Conservation (phyloP, 1,139 yeast genomes). For the Wickerhamomyces sp. region DNA sequence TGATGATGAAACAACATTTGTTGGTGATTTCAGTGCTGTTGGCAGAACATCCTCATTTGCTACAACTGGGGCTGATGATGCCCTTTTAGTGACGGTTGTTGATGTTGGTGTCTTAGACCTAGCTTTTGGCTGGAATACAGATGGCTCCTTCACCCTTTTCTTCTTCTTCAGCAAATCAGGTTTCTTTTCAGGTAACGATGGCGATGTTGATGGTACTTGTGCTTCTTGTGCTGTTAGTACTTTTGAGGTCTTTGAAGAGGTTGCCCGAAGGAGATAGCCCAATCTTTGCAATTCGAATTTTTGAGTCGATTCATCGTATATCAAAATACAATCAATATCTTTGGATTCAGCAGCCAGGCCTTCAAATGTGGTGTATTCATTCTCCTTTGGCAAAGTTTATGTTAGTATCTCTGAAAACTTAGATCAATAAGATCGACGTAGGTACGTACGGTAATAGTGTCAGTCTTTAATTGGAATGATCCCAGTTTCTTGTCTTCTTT, state of each 20-base stretch:
- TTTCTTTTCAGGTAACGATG: neutral
- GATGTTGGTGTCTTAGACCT: constrained; percentile 17
- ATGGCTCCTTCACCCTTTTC: constrained; percentile 15
- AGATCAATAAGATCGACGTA: too few relatives aligned
- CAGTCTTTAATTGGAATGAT: constrained; percentile 7
- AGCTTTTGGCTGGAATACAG: constrained; percentile 21
- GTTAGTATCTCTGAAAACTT: too few relatives aligned
- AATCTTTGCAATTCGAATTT: constrained; percentile 14
- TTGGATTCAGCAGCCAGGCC: constrained; percentile 8
- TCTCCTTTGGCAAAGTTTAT: neutral
- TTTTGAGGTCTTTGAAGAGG: constrained; percentile 2
- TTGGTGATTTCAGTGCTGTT: constrained; percentile 6
- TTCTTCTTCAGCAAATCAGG: constrained; percentile 8
- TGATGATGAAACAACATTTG: neutral
- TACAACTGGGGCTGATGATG: constrained; percentile 1
- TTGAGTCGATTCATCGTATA: constrained; percentile 11
- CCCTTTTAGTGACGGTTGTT: constrained; percentile 3
- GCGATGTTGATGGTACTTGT: neutral
- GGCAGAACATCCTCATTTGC: constrained; percentile 17
- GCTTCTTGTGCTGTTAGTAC: neutral
- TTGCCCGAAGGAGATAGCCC: constrained; percentile 9
- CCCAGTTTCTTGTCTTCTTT: constrained; percentile 5
- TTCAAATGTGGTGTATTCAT: constrained; percentile 9
- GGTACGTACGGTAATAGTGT: neutral
- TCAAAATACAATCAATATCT: constrained; percentile 16